Evolutionary conservation across 2,329 filamentous ascomycete genomes (phyloP).

Genomic region (Aspergillus sergii): DNA sequence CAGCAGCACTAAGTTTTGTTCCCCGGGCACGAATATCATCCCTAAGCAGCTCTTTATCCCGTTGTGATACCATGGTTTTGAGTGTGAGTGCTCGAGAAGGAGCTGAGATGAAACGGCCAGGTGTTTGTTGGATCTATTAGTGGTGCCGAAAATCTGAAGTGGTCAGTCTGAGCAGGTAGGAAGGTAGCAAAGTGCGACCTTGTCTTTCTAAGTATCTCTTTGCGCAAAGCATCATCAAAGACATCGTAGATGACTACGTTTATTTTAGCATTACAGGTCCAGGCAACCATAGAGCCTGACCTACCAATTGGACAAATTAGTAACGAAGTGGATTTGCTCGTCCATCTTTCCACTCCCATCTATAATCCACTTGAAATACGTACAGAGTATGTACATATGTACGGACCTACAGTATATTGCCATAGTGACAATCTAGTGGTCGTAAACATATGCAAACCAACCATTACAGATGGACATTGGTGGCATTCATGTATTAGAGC

Average conservation of each 20-base stretch:
- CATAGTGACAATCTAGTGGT: background rate
- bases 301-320: background rate
- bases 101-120: background rate
- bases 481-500: background rate
- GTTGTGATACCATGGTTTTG: conserved; percentile 36
- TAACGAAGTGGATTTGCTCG: background rate
- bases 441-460: background rate
- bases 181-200: background rate
- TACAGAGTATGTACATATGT: background rate
- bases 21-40: conserved; percentile 44
- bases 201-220: background rate
- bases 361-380: no score
- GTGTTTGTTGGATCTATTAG: background rate
- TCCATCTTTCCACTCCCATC: background rate
- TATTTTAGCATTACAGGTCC: background rate
- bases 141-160: background rate
- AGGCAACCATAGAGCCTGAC: background rate
- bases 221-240: background rate
- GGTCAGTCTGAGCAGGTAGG: background rate
- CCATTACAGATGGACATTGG: no score
- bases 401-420: no score
- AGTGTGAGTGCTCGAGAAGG: background rate
- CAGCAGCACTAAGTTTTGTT: conserved; percentile 44
- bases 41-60: conserved; percentile 39
- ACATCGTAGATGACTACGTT: background rate